phyloP scores from a whole-genome alignment of 768 basidiomycete species.

The Fibroporia radiculosa region DNA sequence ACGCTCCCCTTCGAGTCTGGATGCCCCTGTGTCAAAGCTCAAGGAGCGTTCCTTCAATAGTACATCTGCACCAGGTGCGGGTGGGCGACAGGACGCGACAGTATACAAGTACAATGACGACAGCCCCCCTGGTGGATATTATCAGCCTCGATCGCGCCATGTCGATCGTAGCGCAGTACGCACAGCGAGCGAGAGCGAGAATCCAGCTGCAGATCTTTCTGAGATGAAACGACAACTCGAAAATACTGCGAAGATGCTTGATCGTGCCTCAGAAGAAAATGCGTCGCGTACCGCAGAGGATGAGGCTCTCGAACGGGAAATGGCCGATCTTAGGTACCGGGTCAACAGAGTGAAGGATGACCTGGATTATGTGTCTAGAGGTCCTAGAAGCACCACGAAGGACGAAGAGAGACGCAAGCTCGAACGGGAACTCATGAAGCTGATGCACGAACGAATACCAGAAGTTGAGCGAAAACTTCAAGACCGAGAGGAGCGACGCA shows the following conservation, averaged over 20 bases:
- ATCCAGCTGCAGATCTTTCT: constrained; percentile 57
- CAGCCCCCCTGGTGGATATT: constrained; percentile 54
- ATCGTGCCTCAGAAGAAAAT: constrained; percentile 60
- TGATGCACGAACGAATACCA: constrained; percentile 89
- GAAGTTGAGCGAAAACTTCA: constrained; percentile 83
- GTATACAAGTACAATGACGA: constrained; percentile 81
- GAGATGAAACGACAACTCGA: constrained; percentile 81
- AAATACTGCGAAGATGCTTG: constrained; percentile 74
- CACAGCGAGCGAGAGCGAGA: constrained; percentile 59
- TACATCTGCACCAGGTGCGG: constrained; percentile 42
- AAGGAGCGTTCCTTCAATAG: constrained; percentile 68
- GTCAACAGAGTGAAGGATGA: constrained; percentile 88
- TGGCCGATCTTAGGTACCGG: constrained; percentile 77
- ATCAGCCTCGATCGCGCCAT: constrained; percentile 77
- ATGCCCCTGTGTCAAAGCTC: constrained; percentile 50
- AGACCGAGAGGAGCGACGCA: constrained; percentile 66
- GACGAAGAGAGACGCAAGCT: constrained; percentile 82
- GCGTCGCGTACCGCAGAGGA: constrained; percentile 66
- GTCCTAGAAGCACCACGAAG: constrained; percentile 60
- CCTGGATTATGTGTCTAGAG: constrained; percentile 76
- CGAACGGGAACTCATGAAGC: constrained; percentile 76
- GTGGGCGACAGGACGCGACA: constrained; percentile 76
- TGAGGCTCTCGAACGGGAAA: constrained; percentile 84
- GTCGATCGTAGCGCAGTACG: constrained; percentile 80
- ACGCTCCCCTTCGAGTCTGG: constrained; percentile 47